phyloP scores from a whole-genome alignment of 2,329 filamentous ascomycete genomes.

The Apiospora hydei region DNA sequence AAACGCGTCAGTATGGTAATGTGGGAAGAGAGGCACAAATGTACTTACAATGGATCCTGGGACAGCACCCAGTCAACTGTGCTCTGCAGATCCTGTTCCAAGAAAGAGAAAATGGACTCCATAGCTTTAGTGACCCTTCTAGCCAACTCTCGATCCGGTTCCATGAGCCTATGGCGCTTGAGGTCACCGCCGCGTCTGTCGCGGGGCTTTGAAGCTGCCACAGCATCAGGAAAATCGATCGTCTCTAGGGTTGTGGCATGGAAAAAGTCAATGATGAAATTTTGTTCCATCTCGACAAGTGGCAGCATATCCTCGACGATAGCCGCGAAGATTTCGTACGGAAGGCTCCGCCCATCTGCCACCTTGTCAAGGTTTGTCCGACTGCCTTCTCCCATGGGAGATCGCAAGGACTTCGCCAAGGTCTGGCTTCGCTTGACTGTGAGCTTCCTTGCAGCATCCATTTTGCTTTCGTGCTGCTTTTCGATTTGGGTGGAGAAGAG shows the following conservation, averaged over 20 bases:
- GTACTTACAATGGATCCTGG: slow-evolving; percentile 79
- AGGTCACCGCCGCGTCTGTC: slow-evolving; percentile 77
- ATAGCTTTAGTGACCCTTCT: slow-evolving; percentile 84
- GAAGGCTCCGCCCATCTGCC: slow-evolving; percentile 70
- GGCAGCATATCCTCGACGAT: slow-evolving; percentile 83
- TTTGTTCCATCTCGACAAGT: slow-evolving; percentile 91
- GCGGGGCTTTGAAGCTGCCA: slow-evolving; percentile 70
- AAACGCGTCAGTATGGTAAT: slow-evolving; percentile 31
- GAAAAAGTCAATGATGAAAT: slow-evolving; percentile 97
- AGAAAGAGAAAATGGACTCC: slow-evolving; percentile 86
- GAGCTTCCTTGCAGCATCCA: slow-evolving; percentile 82
- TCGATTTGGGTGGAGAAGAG: slow-evolving; percentile 87
- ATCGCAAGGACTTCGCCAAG: slow-evolving; percentile 75
- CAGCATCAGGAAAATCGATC: slow-evolving; percentile 82
- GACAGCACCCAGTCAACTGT: slow-evolving; percentile 85
- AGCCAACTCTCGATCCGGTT: slow-evolving; percentile 88
- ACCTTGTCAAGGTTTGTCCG: slow-evolving; percentile 61
- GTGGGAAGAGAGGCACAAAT: slow-evolving; percentile 4
- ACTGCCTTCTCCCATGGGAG: slow-evolving; percentile 68
- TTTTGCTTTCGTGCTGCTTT: slow-evolving; percentile 80
- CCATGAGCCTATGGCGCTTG: slow-evolving; percentile 77
- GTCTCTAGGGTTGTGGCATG: slow-evolving; percentile 87
- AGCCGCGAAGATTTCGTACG: slow-evolving; percentile 82
- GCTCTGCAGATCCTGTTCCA: slow-evolving; percentile 78
- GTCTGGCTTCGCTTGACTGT: slow-evolving; percentile 96